Conservation (phyloP, 1,284 basidiomycete genomes). For the Ceratobasidium sp. region DNA sequence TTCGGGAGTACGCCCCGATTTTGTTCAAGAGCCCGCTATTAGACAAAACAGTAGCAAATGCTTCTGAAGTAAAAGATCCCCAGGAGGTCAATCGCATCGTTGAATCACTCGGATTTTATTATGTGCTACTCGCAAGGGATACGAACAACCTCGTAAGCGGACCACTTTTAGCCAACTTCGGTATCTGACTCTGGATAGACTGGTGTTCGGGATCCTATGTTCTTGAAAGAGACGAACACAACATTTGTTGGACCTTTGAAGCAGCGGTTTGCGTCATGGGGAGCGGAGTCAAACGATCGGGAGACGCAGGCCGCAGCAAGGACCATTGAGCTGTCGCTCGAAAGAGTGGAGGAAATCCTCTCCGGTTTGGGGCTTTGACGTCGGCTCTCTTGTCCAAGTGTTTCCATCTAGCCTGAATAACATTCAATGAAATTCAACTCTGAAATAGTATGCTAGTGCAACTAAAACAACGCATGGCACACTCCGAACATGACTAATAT, state of each 20-base stretch:
- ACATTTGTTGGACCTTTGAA: slow-evolving; percentile 9
- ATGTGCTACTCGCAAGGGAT: slow-evolving; percentile 27
- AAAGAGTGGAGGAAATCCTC: slow-evolving; percentile 10
- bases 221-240: not conserved
- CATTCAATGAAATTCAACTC: too few species aligned
- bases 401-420: too few species aligned
- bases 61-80: not conserved
- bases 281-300: not conserved
- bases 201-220: slow-evolving; percentile 7
- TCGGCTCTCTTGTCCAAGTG: too few species aligned
- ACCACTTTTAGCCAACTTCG: too few species aligned
- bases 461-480: too few species aligned
- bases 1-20: slow-evolving; percentile 17
- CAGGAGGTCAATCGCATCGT: slow-evolving; percentile 34
- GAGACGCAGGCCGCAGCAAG: not conserved
- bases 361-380: not conserved
- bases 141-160: not conserved
- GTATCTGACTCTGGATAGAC: slow-evolving; percentile 2
- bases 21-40: slow-evolving; percentile 12
- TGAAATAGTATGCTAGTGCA: too few species aligned
- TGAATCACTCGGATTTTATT: slow-evolving; percentile 34
- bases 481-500: slow-evolving; percentile 53
- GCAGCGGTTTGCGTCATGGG: not conserved
- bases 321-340: not conserved
- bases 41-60: not conserved